A percentile compares a stretch with the other conserved stretches of the same genome.
Evolutionary conservation across 768 basidiomycete species (phyloP).

Genomic region (Suillus occidentalis): DNA sequence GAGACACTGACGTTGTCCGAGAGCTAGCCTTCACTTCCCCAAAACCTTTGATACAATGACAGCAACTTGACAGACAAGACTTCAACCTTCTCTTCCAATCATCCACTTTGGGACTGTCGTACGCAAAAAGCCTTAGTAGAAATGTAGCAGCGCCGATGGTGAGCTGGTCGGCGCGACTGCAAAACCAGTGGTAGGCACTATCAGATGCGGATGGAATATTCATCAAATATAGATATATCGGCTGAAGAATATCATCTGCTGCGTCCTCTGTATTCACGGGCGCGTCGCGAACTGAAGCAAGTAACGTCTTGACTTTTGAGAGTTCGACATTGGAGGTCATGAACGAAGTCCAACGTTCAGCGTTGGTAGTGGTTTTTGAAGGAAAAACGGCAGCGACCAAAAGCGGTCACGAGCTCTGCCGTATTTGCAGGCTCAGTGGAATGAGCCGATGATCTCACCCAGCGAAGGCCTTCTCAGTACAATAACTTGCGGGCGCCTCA

Average conservation of each 20-base stretch:
- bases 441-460: background rate
- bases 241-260: slow-evolving; percentile 48
- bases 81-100: slow-evolving; percentile 62
- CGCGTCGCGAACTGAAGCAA: slow-evolving; percentile 54
- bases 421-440: background rate
- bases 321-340: slow-evolving; percentile 27
- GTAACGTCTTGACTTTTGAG: slow-evolving; percentile 46
- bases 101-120: slow-evolving; percentile 55
- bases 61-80: slow-evolving; percentile 59
- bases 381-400: background rate
- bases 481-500: background rate
- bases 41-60: slow-evolving; percentile 67
- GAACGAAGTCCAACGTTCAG: slow-evolving; percentile 13
- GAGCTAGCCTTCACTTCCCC: slow-evolving; percentile 65
- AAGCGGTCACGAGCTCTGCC: background rate
- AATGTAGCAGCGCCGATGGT: slow-evolving; percentile 75
- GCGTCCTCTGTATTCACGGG: slow-evolving; percentile 54
- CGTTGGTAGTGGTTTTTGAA: background rate
- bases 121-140: slow-evolving; percentile 80
- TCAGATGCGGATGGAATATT: slow-evolving; percentile 39
- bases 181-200: slow-evolving; percentile 75
- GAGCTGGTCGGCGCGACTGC: slow-evolving; percentile 54
- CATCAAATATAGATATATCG: slow-evolving; percentile 57
- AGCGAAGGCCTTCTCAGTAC: background rate
- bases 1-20: slow-evolving; percentile 65